These are phyloP conservation scores for Trichoderma breve DNA, from an alignment of 2,329 filamentous ascomycete species.

Conservation along the genomic window DNA sequence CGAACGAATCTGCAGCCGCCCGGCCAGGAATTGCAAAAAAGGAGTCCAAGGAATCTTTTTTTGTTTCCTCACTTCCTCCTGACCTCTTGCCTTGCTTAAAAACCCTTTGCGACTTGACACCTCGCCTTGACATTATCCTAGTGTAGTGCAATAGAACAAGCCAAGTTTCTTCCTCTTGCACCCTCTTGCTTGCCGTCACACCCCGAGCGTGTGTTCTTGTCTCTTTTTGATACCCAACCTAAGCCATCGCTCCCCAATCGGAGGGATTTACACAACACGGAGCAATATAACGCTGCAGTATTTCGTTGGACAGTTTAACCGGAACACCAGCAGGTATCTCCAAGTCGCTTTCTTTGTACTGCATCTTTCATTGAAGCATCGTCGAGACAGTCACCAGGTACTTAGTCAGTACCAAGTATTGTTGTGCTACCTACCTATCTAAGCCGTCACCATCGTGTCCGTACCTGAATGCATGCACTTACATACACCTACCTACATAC, in stretches of 20 bases:
- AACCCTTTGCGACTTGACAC: background rate
- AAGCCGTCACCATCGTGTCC: background rate
- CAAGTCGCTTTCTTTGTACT: background rate
- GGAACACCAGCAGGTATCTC: background rate
- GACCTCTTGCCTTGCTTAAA: background rate
- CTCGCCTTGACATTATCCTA: constrained; percentile 18
- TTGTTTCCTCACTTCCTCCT: background rate
- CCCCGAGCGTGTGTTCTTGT: background rate
- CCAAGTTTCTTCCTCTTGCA: constrained; percentile 2
- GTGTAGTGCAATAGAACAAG: constrained; percentile 21
- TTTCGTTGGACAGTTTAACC: background rate
- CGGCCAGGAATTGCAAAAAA: background rate
- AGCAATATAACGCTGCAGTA: constrained; percentile 3
- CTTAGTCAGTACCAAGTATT: background rate
- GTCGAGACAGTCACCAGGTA: background rate
- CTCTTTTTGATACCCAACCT: constrained; percentile 21
- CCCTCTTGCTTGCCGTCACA: background rate
- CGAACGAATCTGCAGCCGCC: constrained; percentile 16
- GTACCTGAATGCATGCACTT: background rate
- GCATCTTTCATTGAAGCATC: background rate
- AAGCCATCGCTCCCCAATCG: background rate
- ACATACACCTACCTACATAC: background rate
- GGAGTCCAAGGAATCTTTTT: background rate
- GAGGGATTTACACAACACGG: constrained; percentile 9
- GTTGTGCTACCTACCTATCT: background rate